Base-by-base conservation (phyloP, 371 early-diverging fungal species). In the Sanchytrium tribonematis region DNA sequence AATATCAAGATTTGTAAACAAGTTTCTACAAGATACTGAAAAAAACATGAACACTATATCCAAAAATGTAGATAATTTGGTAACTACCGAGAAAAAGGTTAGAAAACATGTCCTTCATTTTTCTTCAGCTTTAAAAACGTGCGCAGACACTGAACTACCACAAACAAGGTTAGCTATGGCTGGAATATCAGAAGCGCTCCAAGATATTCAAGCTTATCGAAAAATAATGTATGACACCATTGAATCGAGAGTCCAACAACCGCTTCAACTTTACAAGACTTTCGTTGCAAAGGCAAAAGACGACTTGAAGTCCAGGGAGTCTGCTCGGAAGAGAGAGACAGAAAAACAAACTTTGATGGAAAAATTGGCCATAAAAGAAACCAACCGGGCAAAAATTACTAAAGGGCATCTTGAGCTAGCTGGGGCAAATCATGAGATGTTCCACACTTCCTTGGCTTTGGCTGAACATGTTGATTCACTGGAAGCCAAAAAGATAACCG, bases 1-100 rank as follows among this genome's bases (percentile, higher is more conserved):
- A 48, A 48, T 48, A 5, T 48, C 48, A 12, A 5, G 48, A 5
- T 48, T 48, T 48, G 48, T 48, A 22, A 48, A 48, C 22, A 48
- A 48, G 48, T 48, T 48, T 48, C 48, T 48, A 48, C 48, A 48
- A 48, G 48, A 48, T 48, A 48, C 48, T 48, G 48, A 48, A 48
- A 48, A 48, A 22, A 48, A 48, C 48, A 48, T 48, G 48, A 22
- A 48, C 12, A 48, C 22, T 48, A 48, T 48, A 48, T 48, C 48
- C 48, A 48, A 48, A 48, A 48, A 48, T 48, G 48, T 48, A 48
- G 48, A 48, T 48, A 48, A 5, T 22, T 12, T 48, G 48, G 48
- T 48, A 48, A 48, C 5, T 48, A 48, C 48, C 5, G 48, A 48
- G 48, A 48, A 48, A 48, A 48, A 48, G 22, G 22, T 22, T 5